Evolutionary conservation across 495 filamentous ascomycete genomes (phyloP).

Genomic region (Penicillium simplicissimum): DNA sequence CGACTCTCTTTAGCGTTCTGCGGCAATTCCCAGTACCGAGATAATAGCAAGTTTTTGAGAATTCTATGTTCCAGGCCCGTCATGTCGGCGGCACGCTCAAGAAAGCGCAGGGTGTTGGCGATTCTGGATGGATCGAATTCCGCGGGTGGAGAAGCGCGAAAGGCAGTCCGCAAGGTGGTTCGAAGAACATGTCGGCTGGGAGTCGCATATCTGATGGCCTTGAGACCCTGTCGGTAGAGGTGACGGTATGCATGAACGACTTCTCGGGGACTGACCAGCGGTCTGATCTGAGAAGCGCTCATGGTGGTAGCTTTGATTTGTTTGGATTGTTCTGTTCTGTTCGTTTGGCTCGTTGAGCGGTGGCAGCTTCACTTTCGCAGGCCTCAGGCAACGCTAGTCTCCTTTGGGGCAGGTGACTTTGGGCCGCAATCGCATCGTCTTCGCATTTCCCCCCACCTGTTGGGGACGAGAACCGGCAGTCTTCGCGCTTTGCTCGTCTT

Average conservation of each 20-base stretch:
- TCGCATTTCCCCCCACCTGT: slow-evolving; percentile 6
- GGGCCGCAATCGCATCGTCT: slow-evolving; percentile 30
- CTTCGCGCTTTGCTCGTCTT: background rate
- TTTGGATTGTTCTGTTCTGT: no score
- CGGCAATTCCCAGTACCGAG: slow-evolving; percentile 58
- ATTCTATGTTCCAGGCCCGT: slow-evolving; percentile 79
- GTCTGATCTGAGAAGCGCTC: slow-evolving; percentile 15
- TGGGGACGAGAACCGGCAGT: slow-evolving; percentile 4
- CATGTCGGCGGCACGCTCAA: slow-evolving; percentile 64
- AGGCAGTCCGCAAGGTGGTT: slow-evolving; percentile 65
- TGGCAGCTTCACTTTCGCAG: slow-evolving; percentile 7
- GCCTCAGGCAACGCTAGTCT: slow-evolving; percentile 29
- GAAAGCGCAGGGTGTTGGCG: slow-evolving; percentile 73
- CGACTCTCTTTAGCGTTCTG: slow-evolving; percentile 36
- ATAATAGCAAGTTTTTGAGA: slow-evolving; percentile 69
- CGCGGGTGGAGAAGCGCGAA: slow-evolving; percentile 56
- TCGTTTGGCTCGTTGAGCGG: slow-evolving; percentile 9
- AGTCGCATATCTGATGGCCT: slow-evolving; percentile 76
- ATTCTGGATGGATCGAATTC: slow-evolving; percentile 63
- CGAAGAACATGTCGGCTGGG: slow-evolving; percentile 70
- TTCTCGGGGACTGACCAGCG: slow-evolving; percentile 30
- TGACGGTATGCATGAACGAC: slow-evolving; percentile 77
- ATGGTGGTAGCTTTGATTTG: slow-evolving; percentile 11
- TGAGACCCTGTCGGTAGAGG: slow-evolving; percentile 71
- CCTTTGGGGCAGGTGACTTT: slow-evolving; percentile 28